Conservation (phyloP, 768 basidiomycete genomes). For the Crepidotus variabilis region DNA sequence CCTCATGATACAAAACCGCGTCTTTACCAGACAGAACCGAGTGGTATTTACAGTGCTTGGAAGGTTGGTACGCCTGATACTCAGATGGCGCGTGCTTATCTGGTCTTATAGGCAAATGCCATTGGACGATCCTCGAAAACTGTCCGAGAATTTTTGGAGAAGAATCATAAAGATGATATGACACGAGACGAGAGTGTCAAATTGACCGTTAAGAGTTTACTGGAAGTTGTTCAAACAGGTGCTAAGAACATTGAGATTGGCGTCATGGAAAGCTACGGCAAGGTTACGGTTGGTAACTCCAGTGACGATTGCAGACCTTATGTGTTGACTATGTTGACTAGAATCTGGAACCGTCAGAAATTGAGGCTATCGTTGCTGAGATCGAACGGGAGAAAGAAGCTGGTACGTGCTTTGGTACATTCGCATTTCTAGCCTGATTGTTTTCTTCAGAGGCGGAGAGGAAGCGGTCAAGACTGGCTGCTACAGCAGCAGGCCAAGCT, state of each 20-base stretch:
- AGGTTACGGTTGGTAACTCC: constrained; percentile 67
- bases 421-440: not conserved
- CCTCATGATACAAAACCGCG: constrained; percentile 85
- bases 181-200: constrained; percentile 89
- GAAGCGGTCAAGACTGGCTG: constrained; percentile 86
- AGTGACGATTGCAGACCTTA: constrained; percentile 1
- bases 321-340: constrained; percentile 25
- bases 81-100: not conserved
- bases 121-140: constrained; percentile 98
- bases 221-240: constrained; percentile 99
- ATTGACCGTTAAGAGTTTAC: constrained; percentile 88
- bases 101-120: constrained; percentile 85
- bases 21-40: constrained; percentile 95
- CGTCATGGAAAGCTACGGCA: constrained; percentile 94
- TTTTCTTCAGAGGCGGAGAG: constrained; percentile 78
- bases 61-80: constrained; percentile 53
- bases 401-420: constrained; percentile 41
- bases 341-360: constrained; percentile 84
- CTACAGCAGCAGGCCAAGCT: constrained; percentile 87
- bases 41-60: constrained; percentile 98
- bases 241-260: constrained; percentile 99
- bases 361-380: constrained; percentile 86
- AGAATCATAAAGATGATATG: constrained; percentile 93
- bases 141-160: constrained; percentile 97
- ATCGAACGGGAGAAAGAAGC: constrained; percentile 98